These are phyloP conservation scores for Macrotyloma uniflorum DNA, from an alignment of 306 rosid genomes.

Conservation along the genomic window DNA sequence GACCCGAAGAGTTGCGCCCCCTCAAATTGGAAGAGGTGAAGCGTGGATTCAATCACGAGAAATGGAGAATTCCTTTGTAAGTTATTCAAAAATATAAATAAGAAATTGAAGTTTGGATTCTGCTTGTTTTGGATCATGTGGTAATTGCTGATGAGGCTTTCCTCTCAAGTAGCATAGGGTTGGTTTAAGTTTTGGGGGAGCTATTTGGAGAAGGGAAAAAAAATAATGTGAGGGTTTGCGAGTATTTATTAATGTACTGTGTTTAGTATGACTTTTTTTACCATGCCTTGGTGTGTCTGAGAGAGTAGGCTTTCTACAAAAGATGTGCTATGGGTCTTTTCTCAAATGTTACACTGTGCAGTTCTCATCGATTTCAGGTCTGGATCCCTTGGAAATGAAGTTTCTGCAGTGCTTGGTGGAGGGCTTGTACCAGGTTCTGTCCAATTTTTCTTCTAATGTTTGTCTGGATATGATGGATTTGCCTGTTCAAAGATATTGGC, in stretches of 20 bases:
- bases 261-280: neutral
- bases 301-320: neutral
- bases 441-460: neutral
- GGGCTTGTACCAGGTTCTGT: conserved; percentile 90
- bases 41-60: conserved; percentile 50
- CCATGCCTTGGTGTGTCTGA: neutral
- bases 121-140: neutral
- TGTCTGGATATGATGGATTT: neutral
- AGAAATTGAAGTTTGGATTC: no score
- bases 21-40: conserved; percentile 71
- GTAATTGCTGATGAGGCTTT: neutral
- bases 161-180: neutral
- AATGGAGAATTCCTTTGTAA: conserved; percentile 82
- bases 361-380: conserved; percentile 52
- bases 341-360: conserved; percentile 14
- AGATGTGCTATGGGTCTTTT: neutral
- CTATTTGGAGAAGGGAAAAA: neutral
- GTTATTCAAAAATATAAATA: no score
- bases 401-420: conserved; percentile 87
- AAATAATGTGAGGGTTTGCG: neutral
- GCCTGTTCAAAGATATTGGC: neutral
- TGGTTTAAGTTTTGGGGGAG: neutral
- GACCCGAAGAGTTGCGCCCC: conserved; percentile 50
- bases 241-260: neutral
- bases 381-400: conserved; percentile 78